These are phyloP conservation scores for Botryotinia convoluta DNA, from an alignment of 2,329 filamentous ascomycete genomes.

Conservation along the genomic window DNA sequence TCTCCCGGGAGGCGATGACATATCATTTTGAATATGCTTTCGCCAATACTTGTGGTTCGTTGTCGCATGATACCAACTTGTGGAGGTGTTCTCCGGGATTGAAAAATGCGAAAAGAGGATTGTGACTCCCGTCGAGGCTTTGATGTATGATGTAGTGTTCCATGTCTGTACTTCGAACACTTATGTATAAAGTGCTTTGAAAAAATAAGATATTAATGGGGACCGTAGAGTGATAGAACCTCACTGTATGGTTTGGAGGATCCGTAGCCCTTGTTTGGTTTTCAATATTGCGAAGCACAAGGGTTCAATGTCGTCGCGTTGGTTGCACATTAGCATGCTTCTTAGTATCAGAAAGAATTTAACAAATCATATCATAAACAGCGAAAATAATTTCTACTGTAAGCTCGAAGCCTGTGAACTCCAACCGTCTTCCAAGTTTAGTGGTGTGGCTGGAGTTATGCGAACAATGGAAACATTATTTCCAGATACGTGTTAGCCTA, in stretches of 20 bases:
- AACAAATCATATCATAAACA: background rate
- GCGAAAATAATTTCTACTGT: background rate
- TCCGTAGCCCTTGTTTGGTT: background rate
- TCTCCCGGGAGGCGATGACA: background rate
- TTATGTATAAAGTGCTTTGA: background rate
- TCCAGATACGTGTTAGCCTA: background rate
- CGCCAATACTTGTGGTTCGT: no score
- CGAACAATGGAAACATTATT: conserved; percentile 9
- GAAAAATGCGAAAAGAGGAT: background rate
- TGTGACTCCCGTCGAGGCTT: background rate
- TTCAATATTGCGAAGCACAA: background rate
- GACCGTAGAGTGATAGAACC: background rate
- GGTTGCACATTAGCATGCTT: background rate
- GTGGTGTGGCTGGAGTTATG: background rate
- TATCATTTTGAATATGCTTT: no score
- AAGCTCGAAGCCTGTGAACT: background rate
- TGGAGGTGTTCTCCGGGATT: background rate
- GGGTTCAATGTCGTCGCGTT: background rate
- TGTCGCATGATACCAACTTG: background rate
- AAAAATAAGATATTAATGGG: background rate
- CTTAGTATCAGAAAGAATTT: background rate
- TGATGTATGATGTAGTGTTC: background rate
- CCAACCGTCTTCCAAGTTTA: background rate
- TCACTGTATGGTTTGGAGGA: background rate
- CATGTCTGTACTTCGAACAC: background rate